These are phyloP conservation scores for Xerocomus brunneocitrinus DNA, from an alignment of 768 basidiomycete species.

Conservation along the genomic window DNA sequence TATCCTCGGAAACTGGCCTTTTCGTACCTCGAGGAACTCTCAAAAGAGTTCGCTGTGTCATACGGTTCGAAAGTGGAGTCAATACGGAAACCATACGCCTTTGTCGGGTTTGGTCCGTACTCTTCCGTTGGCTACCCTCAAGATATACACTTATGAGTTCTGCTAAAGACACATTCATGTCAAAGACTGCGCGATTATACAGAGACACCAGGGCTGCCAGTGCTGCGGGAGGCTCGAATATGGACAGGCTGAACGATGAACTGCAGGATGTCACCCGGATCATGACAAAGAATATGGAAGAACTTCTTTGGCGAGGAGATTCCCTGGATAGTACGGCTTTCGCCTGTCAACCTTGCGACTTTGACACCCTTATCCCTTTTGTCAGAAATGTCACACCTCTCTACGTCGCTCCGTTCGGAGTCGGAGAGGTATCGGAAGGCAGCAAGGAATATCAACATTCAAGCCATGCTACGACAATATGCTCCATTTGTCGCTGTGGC, in stretches of 20 bases:
- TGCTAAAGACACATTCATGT: conserved; percentile 90
- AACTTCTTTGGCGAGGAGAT: conserved; percentile 96
- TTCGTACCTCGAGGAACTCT: conserved; percentile 94
- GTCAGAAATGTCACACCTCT: conserved; percentile 93
- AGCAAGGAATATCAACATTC: conserved; percentile 88
- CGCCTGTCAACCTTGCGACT: neutral
- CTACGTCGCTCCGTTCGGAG: conserved; percentile 89
- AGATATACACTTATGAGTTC: conserved; percentile 3
- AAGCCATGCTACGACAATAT: conserved; percentile 93
- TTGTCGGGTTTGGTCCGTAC: conserved; percentile 89
- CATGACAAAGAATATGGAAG: conserved; percentile 99
- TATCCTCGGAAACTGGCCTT: conserved; percentile 97
- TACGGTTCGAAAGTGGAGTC: conserved; percentile 93
- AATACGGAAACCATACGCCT: conserved; percentile 95
- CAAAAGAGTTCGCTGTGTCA: conserved; percentile 89
- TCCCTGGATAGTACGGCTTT: conserved; percentile 80
- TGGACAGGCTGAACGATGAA: conserved; percentile 92
- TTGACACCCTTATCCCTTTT: conserved; percentile 1
- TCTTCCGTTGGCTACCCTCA: neutral
- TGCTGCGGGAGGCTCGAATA: conserved; percentile 56
- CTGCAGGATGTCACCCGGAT: conserved; percentile 97
- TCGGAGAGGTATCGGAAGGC: conserved; percentile 97
- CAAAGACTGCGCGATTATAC: conserved; percentile 93
- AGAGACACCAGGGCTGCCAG: conserved; percentile 86
- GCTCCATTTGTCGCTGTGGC: conserved; percentile 85